Evolutionary conservation across 768 basidiomycete species (phyloP).

Genomic region (Gloeophyllum trabeum): DNA sequence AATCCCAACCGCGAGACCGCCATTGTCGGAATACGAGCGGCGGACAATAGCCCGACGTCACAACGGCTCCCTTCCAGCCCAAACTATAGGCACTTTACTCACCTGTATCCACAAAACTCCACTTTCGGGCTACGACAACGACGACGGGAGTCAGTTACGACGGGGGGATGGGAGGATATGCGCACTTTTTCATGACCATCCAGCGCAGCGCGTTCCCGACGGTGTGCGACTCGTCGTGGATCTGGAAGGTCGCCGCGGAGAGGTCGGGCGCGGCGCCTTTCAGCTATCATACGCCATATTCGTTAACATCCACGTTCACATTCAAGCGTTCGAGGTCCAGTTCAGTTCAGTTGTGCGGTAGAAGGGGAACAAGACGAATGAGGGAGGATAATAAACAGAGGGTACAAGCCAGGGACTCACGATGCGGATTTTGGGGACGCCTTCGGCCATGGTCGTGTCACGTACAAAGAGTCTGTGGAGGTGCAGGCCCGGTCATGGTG

Average conservation of each 20-base stretch:
- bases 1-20: too few relatives aligned
- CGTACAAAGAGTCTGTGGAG: too few relatives aligned
- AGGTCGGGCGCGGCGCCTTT: constrained; percentile 74
- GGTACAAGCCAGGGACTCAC: background rate
- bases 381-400: background rate
- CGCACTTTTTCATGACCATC: constrained; percentile 99
- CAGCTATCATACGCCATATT: constrained; percentile 37
- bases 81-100: constrained; percentile 16
- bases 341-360: too few relatives aligned
- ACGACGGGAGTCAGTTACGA: constrained; percentile 3
- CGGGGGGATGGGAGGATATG: constrained; percentile 3
- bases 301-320: background rate
- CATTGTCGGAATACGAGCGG: too few relatives aligned
- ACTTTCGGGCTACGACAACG: constrained; percentile 67
- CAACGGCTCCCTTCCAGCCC: too few relatives aligned
- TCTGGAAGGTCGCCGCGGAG: constrained; percentile 84
- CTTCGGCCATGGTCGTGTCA: background rate
- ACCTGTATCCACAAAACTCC: constrained; percentile 98
- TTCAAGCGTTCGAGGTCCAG: background rate
- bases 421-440: background rate
- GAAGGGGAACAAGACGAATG: background rate
- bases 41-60: too few relatives aligned
- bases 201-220: constrained; percentile 90
- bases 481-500: too few relatives aligned
- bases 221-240: constrained; percentile 91